Evolutionary conservation across 139 green algal species (phyloP).

Genomic region (Dunaliella primolecta): DNA sequence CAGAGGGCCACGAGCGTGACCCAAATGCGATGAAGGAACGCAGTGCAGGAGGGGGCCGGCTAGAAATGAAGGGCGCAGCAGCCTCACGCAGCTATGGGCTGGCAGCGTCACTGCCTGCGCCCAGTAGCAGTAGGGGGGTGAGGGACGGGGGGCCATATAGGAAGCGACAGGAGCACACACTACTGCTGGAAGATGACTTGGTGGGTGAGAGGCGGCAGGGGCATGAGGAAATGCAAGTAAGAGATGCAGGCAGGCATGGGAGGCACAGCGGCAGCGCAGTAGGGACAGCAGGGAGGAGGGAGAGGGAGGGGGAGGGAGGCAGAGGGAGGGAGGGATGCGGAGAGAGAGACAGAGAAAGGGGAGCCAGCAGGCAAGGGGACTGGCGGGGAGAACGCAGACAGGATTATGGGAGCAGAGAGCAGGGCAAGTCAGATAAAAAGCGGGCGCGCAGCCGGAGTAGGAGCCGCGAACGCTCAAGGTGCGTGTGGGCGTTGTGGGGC

Average conservation of each 20-base stretch:
- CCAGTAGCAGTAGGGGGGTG: background rate
- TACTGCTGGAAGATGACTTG: background rate
- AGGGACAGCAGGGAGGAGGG: background rate
- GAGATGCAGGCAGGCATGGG: background rate
- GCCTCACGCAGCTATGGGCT: background rate
- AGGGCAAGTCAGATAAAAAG: background rate
- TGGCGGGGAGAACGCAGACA: background rate
- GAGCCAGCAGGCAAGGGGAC: background rate
- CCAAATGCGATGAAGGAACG: background rate
- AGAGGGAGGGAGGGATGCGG: background rate
- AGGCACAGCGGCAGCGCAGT: background rate
- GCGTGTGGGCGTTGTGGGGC: background rate
- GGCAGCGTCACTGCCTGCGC: background rate
- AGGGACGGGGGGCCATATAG: background rate
- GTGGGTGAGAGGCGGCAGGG: background rate
- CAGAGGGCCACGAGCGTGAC: conserved; percentile 35
- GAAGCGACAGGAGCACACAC: background rate
- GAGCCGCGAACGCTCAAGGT: background rate
- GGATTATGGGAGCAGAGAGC: background rate
- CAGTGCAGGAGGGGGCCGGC: conserved; percentile 1
- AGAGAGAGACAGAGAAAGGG: background rate
- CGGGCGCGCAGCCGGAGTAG: background rate
- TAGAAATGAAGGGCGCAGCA: conserved; percentile 27
- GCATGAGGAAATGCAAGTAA: background rate
- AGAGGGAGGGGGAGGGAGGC: background rate